Base-by-base conservation (phyloP, 805 yeast species). In the Saccharomycopsis guyanensis region DNA sequence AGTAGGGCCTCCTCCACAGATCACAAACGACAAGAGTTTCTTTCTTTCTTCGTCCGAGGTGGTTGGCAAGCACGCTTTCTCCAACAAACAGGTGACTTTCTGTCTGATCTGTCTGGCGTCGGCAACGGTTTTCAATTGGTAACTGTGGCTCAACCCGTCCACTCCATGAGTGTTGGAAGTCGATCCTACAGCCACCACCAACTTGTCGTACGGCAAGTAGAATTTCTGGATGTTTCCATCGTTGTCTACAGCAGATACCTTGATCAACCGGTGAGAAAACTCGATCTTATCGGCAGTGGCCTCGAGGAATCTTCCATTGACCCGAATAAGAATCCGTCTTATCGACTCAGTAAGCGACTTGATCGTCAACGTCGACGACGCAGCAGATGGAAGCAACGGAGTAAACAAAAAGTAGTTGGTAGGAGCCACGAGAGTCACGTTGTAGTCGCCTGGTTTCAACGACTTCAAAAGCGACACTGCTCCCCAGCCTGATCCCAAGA, bases 1-100 rank as follows among this genome's bases (percentile, higher is more conserved):
- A 1, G 86, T 80, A 45, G 86, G 85, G 38, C 86, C 86, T 50
- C 86, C 86, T 51, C 86, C 86, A 60, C 85, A 79, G 29, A 80
- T 37, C 68, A 75, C 79, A 60, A 80, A 79, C 43, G 80, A 73
- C 40, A 80, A 66, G 50, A 80, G 60, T 48, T 70, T 71, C 56
- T 75, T 76, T 53, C 86, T 73, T 56, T 80, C 84, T 38, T 71
- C 81, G 52, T 76, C 81, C 1, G 78, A 51, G 0, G 83, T 77
- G 0, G 84, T 74, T 45, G 86, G 86, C 53, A 80, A 63, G 53
- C 82, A 73, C 2, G 87, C 86, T 47, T 61, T 65, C 57, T 80
- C 87, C 45, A 80, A 63, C 50, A 76, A 70, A 23, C 66, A 63
- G 34, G 78, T 75, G 38, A 80, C 76, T 50, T 72, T 72, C 51